Percentiles rank a stretch among this genome's conserved stretches.
Evolutionary conservation across 2,329 filamentous ascomycete genomes (phyloP).

Genomic region (Aspergillus tubingensis): DNA sequence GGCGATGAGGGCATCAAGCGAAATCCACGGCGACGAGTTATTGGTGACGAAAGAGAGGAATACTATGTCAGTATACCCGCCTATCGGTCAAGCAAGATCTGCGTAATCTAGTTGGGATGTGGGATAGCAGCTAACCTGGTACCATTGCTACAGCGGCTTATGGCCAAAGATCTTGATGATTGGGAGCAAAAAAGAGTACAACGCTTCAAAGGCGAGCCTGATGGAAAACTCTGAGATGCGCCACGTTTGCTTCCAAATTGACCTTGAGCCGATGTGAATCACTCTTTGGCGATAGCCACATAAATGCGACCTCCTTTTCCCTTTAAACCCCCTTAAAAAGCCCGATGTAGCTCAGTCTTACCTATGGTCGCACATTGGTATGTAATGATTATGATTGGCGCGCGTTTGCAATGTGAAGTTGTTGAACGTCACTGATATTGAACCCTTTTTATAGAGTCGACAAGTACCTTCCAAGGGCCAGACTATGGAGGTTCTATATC

Average conservation of each 20-base stretch:
- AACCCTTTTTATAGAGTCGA: not conserved
- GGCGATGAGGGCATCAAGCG: constrained; percentile 73
- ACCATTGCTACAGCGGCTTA: constrained; percentile 61
- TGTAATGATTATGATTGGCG: not conserved
- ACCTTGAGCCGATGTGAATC: not conserved
- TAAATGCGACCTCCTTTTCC: not conserved
- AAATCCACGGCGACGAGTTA: constrained; percentile 46
- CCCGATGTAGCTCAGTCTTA: not conserved
- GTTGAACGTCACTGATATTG: not conserved
- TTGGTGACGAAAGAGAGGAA: constrained; percentile 49
- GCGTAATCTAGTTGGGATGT: not conserved
- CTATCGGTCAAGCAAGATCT: not conserved
- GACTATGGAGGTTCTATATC: not conserved
- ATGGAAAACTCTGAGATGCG: constrained; percentile 68
- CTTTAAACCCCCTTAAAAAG: not conserved
- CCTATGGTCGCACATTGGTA: not conserved
- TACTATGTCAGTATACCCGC: constrained; percentile 44
- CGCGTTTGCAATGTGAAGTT: not conserved
- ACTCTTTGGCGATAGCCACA: not conserved
- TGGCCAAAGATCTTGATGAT: constrained; percentile 86
- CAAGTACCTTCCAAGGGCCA: not conserved
- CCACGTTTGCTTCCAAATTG: not conserved
- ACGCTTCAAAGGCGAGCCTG: constrained; percentile 83
- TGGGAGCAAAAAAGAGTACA: constrained; percentile 98
- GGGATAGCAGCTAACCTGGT: constrained; percentile 16